phyloP scores from a whole-genome alignment of 345 rosid species.

The Capsella bursapastoris region DNA sequence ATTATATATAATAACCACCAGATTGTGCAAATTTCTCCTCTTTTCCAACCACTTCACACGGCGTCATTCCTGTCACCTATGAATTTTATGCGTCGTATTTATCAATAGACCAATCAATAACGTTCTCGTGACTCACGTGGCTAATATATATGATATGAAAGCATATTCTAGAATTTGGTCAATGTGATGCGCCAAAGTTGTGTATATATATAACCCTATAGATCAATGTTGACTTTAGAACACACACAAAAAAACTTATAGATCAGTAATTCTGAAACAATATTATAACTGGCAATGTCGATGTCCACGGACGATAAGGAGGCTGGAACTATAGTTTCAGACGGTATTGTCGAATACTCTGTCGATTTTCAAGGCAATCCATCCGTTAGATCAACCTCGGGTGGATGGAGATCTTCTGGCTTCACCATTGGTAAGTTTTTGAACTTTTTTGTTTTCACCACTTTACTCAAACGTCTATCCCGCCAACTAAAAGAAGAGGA shows the following conservation, averaged over 20 bases:
- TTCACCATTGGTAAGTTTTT: slow-evolving; percentile 23
- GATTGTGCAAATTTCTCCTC: background rate
- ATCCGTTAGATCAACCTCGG: slow-evolving; percentile 17
- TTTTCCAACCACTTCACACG: background rate
- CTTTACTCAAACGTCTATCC: too few species aligned
- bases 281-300: slow-evolving; percentile 12
- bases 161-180: background rate
- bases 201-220: background rate
- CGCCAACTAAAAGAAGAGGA: background rate
- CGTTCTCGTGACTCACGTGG: background rate
- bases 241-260: too few species aligned
- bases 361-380: slow-evolving; percentile 31
- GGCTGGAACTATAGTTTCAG: slow-evolving; percentile 21
- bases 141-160: background rate
- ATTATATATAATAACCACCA: background rate
- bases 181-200: background rate
- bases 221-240: background rate
- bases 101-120: too few species aligned
- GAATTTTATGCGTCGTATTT: background rate
- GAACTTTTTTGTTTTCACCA: background rate
- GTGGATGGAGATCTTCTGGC: slow-evolving; percentile 20
- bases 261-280: background rate
- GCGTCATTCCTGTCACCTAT: background rate
- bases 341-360: background rate
- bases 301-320: background rate